Conservation (phyloP, 2,329 filamentous ascomycete species). For the Hortaea werneckii region DNA sequence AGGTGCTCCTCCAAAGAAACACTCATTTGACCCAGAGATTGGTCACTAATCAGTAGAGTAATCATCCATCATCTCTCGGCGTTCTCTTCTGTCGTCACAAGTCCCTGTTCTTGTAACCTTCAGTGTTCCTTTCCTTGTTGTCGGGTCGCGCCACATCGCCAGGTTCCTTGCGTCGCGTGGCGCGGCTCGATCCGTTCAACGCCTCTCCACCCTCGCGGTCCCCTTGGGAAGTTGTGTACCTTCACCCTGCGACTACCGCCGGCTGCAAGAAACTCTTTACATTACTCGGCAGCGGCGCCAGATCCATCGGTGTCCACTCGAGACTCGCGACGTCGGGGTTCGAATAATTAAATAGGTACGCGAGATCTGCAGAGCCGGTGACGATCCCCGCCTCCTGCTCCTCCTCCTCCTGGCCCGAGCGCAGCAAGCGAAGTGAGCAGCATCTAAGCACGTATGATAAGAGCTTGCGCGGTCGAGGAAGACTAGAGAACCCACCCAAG, state of each 20-base stretch:
- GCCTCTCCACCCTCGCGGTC: conserved; percentile 1
- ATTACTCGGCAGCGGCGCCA: no score
- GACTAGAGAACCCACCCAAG: neutral
- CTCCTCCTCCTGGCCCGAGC: neutral
- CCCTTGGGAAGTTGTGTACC: neutral
- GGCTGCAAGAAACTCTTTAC: no score
- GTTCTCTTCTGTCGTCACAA: no score
- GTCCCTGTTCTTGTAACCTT: no score
- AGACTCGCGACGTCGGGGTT: neutral
- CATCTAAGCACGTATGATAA: neutral
- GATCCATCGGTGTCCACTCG: neutral
- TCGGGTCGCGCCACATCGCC: no score
- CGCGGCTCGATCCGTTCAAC: neutral
- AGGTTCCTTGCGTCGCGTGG: neutral
- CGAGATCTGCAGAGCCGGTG: neutral
- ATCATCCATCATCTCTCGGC: no score
- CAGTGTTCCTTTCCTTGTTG: no score
- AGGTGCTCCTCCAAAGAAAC: no score
- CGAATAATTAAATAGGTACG: no score
- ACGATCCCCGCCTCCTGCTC: neutral
- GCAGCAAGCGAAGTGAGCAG: neutral
- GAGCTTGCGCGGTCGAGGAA: neutral
- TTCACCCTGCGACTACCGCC: no score
- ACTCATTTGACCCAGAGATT: no score
- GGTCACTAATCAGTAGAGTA: no score